Conservation (phyloP, 1,284 basidiomycete genomes). For the Ustilago trichophora region DNA sequence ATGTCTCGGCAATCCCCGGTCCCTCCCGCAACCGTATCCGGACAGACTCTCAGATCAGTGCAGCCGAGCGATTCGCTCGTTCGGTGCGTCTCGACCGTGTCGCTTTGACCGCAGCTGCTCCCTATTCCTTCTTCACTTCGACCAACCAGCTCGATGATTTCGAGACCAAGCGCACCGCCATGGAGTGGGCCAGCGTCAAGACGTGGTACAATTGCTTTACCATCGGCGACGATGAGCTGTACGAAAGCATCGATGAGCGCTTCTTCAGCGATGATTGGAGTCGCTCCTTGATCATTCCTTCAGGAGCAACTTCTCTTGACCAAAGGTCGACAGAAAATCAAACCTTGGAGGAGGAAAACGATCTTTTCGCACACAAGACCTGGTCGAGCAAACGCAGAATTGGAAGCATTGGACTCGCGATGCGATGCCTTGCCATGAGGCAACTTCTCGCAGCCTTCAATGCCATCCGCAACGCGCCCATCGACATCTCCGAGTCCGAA, state of each 20-base stretch:
- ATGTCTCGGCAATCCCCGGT: constrained; percentile 34
- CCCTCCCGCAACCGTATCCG: constrained; percentile 37
- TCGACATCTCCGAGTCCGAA: constrained; percentile 13
- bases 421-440: constrained; percentile 28
- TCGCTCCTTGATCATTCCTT: constrained; percentile 14
- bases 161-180: constrained; percentile 32
- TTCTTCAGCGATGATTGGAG: constrained; percentile 34
- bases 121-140: constrained; percentile 28
- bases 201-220: constrained; percentile 38
- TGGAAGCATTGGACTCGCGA: constrained; percentile 31
- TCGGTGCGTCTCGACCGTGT: constrained; percentile 38
- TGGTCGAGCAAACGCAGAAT: constrained; percentile 24
- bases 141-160: constrained; percentile 26
- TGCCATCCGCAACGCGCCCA: constrained; percentile 11
- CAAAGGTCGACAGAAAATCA: too few relatives aligned
- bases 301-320: too few relatives aligned
- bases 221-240: constrained; percentile 40
- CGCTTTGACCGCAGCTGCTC: constrained; percentile 29
- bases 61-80: constrained; percentile 29
- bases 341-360: constrained; percentile 5
- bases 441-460: constrained; percentile 22
- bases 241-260: constrained; percentile 31
- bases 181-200: constrained; percentile 41
- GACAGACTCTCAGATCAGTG: constrained; percentile 30
- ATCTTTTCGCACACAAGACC: constrained; percentile 16